Evolutionary conservation across 306 rosid genomes (phyloP), one percentile per base, ranked within the genome.

Genomic region (Hippophae tibetana): DNA sequence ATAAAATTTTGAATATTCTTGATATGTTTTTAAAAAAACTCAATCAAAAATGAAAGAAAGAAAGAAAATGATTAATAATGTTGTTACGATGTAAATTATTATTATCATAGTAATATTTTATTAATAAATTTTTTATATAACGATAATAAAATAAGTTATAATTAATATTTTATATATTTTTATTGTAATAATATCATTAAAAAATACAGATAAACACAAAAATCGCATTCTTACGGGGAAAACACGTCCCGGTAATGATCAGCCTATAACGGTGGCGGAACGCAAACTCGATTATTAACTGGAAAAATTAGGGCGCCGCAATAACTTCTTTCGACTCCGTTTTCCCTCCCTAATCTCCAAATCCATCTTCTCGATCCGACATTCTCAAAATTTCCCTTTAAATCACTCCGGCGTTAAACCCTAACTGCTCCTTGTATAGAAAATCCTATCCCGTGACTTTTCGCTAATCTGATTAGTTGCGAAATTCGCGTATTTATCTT

Each of bases 291-390:
- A 50, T 13, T 40, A 60, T 60, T 43, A 69, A 74, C 70, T 64
- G 66, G 11, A 54, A 64, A 42, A 27, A 10, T 31, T 10, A 44
- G 11, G 57, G 56, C 41, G 48, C 42, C 64, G 48, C 12, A 63
- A n/a, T 12, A 63, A 72, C 46, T 40, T 2, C 18, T 69, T 69
- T 69, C 56, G 65, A 69, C 65, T 74, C 79, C 74, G 75, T 67
- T 41, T 54, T 59, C 38, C 56, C 66, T 54, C 66, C 18, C 8
- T 7, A 23, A 42, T 7, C 26, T 53, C 66, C 38, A 14, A 43
- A 51, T 61, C 54, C 48, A 43, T 41, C 6, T 13, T 42, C 38
- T 31, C 8, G 14, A 57, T 10, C 61, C 67, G 60, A 14, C 31
- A 11, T 38, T 38, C 47, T 40, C 11, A 63, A 50, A 45, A 50